These are phyloP conservation scores for Millerozyma acaciae DNA, from an alignment of 805 yeast species.

Conservation along the genomic window DNA sequence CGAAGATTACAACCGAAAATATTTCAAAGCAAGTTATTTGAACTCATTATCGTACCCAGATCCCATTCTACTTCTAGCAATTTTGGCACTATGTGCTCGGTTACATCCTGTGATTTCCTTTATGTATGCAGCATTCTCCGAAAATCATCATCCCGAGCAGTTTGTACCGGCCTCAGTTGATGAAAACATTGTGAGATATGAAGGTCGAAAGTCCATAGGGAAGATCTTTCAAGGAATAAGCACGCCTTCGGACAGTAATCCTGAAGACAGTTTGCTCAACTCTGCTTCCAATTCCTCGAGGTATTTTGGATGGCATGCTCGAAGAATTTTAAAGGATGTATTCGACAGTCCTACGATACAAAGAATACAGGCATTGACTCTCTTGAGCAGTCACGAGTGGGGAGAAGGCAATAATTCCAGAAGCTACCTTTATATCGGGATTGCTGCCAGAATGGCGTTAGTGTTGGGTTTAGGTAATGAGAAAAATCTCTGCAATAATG, in stretches of 20 bases:
- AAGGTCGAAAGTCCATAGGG: not conserved
- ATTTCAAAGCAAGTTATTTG: slow-evolving; percentile 10
- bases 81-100: slow-evolving; percentile 32
- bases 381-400: slow-evolving; percentile 40
- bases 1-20: slow-evolving; percentile 11
- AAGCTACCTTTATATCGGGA: slow-evolving; percentile 34
- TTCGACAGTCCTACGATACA: slow-evolving; percentile 38
- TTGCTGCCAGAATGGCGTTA: slow-evolving; percentile 37
- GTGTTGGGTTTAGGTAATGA: slow-evolving; percentile 29
- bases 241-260: not conserved
- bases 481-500: slow-evolving; percentile 7
- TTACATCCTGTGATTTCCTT: slow-evolving; percentile 27
- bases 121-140: slow-evolving; percentile 30
- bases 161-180: slow-evolving; percentile 18
- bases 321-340: slow-evolving; percentile 24
- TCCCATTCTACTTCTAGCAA: slow-evolving; percentile 31
- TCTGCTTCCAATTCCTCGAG: slow-evolving; percentile 29
- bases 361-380: slow-evolving; percentile 33
- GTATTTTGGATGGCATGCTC: slow-evolving; percentile 39
- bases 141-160: slow-evolving; percentile 19
- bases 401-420: slow-evolving; percentile 36
- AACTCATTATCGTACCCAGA: slow-evolving; percentile 16
- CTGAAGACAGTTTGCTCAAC: slow-evolving; percentile 1
- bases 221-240: no score
- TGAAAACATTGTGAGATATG: not conserved